Conservation (phyloP, 768 basidiomycete genomes). For the Collybiopsis luxurians region DNA sequence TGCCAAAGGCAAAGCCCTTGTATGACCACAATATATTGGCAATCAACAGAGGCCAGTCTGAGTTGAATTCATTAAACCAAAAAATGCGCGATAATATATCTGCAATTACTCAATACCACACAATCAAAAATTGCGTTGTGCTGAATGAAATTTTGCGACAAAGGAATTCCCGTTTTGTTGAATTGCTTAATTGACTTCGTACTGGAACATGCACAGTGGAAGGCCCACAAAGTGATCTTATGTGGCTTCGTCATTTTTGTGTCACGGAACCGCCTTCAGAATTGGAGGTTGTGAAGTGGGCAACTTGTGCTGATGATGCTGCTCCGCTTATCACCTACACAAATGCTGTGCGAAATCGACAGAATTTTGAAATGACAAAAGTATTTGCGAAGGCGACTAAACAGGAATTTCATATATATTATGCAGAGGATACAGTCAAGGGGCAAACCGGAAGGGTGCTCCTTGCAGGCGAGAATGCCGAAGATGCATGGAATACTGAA, state of each 20-base stretch:
- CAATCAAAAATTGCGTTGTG: conserved; percentile 11
- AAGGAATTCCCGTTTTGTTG: conserved; percentile 3
- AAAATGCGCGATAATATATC: no score
- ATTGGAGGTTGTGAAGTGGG: conserved; percentile 5
- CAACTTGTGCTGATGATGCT: background rate
- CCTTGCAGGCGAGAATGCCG: conserved; percentile 4
- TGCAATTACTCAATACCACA: no score
- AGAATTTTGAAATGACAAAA: conserved; percentile 6
- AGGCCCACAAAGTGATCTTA: conserved; percentile 7
- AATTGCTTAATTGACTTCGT: conserved; percentile 8
- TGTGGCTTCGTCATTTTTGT: background rate
- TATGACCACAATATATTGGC: conserved; percentile 7
- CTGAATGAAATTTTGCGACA: conserved; percentile 16
- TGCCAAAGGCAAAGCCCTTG: background rate
- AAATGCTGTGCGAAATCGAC: conserved; percentile 3
- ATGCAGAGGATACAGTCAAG: conserved; percentile 1
- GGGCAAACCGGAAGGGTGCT: background rate
- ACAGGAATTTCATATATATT: conserved; percentile 5
- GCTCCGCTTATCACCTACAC: conserved; percentile 9
- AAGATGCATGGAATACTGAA: conserved; percentile 1
- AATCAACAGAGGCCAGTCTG: conserved; percentile 5
- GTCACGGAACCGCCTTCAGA: no score
- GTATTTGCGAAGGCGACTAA: conserved; percentile 10
- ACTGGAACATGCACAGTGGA: conserved; percentile 10
- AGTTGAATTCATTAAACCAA: conserved; percentile 6